These are phyloP conservation scores for Venturia pyrina DNA, from an alignment of 2,329 filamentous ascomycete species.

Conservation along the genomic window DNA sequence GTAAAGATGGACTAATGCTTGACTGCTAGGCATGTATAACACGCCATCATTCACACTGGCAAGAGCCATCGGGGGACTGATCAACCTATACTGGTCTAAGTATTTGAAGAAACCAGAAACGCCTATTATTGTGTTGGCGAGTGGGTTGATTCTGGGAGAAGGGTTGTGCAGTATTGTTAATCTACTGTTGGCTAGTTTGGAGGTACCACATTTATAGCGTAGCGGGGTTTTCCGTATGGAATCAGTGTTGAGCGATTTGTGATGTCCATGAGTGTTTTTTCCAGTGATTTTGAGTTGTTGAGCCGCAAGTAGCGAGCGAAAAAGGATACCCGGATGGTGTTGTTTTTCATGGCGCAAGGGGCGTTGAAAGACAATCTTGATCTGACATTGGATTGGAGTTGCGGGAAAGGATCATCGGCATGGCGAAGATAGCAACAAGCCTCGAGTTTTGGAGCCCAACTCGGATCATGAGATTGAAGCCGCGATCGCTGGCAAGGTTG, in stretches of 20 bases:
- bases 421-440: background rate
- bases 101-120: conserved; percentile 51
- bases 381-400: background rate
- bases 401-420: background rate
- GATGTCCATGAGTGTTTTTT: background rate
- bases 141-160: conserved; percentile 84
- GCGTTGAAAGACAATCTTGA: background rate
- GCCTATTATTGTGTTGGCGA: conserved; percentile 78
- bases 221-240: too few relatives aligned
- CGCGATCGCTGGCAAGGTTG: background rate
- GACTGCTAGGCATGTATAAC: conserved; percentile 75
- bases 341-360: background rate
- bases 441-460: background rate
- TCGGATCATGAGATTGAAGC: background rate
- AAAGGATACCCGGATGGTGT: background rate
- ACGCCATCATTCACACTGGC: conserved; percentile 92
- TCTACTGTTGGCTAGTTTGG: conserved; percentile 64
- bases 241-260: background rate
- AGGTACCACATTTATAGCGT: conserved; percentile 60
- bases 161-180: conserved; percentile 89
- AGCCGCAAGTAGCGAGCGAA: background rate
- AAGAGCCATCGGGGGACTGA: conserved; percentile 66
- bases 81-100: conserved; percentile 68
- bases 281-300: background rate
- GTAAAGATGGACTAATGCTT: conserved; percentile 10